These are phyloP conservation scores for Sclerotiophoma versabilis DNA, from an alignment of 2,329 filamentous ascomycete genomes.

Conservation along the genomic window DNA sequence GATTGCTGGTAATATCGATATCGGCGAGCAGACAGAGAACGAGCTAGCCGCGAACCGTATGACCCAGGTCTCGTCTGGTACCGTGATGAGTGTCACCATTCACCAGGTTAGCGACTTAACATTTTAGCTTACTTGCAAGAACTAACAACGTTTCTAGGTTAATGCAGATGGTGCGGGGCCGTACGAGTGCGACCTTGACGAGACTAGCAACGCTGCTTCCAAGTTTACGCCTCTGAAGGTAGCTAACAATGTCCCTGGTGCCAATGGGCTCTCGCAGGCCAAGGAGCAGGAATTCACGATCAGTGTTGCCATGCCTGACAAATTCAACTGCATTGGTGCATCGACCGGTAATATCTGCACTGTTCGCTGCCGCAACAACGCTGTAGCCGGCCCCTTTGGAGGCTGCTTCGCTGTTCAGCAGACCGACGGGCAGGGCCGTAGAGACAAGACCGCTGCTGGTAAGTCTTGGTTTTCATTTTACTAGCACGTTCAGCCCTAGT, in stretches of 20 bases:
- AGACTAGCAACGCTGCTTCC: conserved; percentile 58
- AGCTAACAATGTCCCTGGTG: conserved; percentile 65
- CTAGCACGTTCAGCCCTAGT: conserved; percentile 16
- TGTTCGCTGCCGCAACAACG: conserved; percentile 67
- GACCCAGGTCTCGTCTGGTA: conserved; percentile 36
- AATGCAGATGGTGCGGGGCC: conserved; percentile 72
- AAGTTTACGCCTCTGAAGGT: conserved; percentile 60
- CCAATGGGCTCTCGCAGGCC: conserved; percentile 64
- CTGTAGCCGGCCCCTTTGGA: conserved; percentile 68
- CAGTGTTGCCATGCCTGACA: conserved; percentile 63
- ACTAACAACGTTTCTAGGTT: conserved; percentile 48
- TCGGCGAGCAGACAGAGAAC: conserved; percentile 49
- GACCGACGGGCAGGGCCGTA: conserved; percentile 50
- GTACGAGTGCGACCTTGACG: conserved; percentile 69
- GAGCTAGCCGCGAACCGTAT: conserved; percentile 43
- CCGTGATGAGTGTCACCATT: conserved; percentile 44
- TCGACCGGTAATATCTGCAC: conserved; percentile 68
- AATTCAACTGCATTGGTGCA: conserved; percentile 60
- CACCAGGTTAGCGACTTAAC: conserved; percentile 51
- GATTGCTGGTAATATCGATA: conserved; percentile 48
- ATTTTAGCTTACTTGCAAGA: background rate
- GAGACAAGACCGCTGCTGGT: conserved; percentile 35
- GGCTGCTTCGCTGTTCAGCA: conserved; percentile 67
- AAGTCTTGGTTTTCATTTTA: conserved; percentile 20
- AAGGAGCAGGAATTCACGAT: conserved; percentile 65